Base-by-base conservation (phyloP, 768 basidiomycete species). In the Russula foetens region DNA sequence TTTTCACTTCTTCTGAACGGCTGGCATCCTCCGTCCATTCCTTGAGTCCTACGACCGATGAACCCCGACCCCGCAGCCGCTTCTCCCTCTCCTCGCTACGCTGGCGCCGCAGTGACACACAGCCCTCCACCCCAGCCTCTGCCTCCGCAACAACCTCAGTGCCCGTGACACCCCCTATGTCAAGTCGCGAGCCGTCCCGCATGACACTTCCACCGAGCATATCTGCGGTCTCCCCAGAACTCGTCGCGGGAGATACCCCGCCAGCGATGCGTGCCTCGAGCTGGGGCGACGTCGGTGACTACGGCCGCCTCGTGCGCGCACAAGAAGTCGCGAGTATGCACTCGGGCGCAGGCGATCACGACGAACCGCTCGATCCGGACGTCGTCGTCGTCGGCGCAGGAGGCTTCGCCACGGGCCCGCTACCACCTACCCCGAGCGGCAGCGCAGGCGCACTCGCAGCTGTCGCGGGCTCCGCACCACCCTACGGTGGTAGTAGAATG, bases 241-340 rank as follows among this genome's bases (percentile, higher is more conserved):
- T 53, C 38, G n/a, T 24, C 21, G 58, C 45, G 26, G 28, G 31
- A n/a, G 50, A 33, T 33, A 24, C 14, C 6, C 39, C 31, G 14
- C 50, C 24, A 1, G 62, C 59, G 7, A 56, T 64, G 59, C 65
- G 65, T 26, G 65, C 65, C 2, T 64, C 65, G 31, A 66, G 65
- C 50, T 66, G 65, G 65, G 65, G 65, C 24, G 63, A 66, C 33
- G 63, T 66, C 28, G 59, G 59, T 8, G 65, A 66, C n/a, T 66
- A 66, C 8, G 31, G 57, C 29, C 15, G 62, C 14, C 49, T 53
- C 3, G 26, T 15, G 5, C 52, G 48, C 9, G 54, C 38, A 4
- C 62, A 58, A 11, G 63, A 60, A 12, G 63, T n/a, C 1, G 48
- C 56, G 21, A 64, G 65, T 17, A 43, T 66, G 44, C 59, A 61